Conservation (phyloP, 1,284 basidiomycete genomes). For the Trichosporon asahii region DNA sequence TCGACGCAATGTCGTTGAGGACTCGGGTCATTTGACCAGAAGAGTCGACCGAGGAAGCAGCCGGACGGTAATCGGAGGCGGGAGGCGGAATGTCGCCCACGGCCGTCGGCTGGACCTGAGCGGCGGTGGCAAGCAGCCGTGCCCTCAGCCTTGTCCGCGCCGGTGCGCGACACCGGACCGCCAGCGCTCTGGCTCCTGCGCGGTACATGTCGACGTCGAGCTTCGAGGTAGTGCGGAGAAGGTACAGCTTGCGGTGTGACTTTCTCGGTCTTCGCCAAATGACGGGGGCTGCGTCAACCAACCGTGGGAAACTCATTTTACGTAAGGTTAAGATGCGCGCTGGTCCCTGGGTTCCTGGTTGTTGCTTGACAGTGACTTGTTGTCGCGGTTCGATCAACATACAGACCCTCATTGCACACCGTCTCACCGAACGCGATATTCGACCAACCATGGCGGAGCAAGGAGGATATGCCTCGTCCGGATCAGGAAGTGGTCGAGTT, state of each 20-base stretch:
- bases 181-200: slow-evolving; percentile 9
- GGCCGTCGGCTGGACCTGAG: not conserved
- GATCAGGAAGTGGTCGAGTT: slow-evolving; percentile 45
- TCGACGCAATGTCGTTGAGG: slow-evolving; percentile 5
- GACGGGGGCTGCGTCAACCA: not conserved
- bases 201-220: slow-evolving; percentile 3
- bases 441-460: slow-evolving; percentile 39
- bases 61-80: not conserved
- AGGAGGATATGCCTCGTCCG: slow-evolving; percentile 44
- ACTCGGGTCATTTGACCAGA: slow-evolving; percentile 3
- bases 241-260: not conserved
- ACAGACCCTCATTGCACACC: not conserved
- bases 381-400: slow-evolving; percentile 11
- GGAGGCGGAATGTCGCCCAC: not conserved
- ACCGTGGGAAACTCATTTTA: not conserved
- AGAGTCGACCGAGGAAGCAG: not conserved
- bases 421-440: not conserved
- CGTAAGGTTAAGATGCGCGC: not conserved
- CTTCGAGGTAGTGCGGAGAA: not conserved
- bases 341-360: not conserved
- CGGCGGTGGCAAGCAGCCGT: not conserved
- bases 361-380: slow-evolving; percentile 5
- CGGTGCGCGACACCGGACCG: not conserved
- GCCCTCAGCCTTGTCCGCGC: not conserved
- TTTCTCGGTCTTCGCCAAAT: slow-evolving; percentile 5